These are phyloP conservation scores for Sphaerulina musiva DNA, from an alignment of 2,329 filamentous ascomycete species.

Conservation along the genomic window DNA sequence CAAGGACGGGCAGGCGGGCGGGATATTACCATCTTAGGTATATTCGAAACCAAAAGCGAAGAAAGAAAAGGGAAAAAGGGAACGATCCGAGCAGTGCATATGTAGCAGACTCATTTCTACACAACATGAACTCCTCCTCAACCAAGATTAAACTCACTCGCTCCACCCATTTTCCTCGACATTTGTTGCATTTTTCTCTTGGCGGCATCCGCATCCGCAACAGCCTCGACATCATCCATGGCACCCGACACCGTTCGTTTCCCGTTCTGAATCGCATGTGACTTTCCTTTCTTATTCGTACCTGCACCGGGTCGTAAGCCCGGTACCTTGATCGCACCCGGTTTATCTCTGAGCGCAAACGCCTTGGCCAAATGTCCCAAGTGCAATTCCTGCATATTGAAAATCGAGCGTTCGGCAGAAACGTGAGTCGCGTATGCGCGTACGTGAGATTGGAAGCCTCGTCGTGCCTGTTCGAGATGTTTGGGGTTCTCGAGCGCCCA, in stretches of 20 bases:
- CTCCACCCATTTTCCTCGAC: conserved; percentile 43
- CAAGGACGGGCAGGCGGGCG: no score
- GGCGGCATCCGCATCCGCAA: conserved; percentile 41
- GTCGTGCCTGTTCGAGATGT: conserved; percentile 71
- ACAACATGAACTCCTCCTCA: conserved; percentile 20
- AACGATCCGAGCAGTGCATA: no score
- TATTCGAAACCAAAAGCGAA: no score
- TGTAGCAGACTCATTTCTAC: no score
- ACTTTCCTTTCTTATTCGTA: conserved; percentile 41
- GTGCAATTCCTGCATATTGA: conserved; percentile 87
- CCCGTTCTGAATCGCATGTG: conserved; percentile 30
- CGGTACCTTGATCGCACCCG: conserved; percentile 63
- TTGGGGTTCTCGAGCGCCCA: conserved; percentile 59
- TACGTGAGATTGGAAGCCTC: conserved; percentile 86
- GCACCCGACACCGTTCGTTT: conserved; percentile 29
- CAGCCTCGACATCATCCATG: conserved; percentile 28
- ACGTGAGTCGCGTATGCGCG: conserved; percentile 93
- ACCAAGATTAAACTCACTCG: conserved; percentile 54
- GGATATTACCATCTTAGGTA: no score
- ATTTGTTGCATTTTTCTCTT: conserved; percentile 49
- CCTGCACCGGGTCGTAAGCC: conserved; percentile 46
- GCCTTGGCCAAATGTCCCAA: conserved; percentile 90
- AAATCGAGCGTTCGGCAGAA: conserved; percentile 73
- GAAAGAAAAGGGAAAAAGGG: no score
- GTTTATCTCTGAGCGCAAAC: conserved; percentile 82